Base-by-base conservation (phyloP, 2,329 filamentous ascomycete genomes). In the Fusarium equiseti region DNA sequence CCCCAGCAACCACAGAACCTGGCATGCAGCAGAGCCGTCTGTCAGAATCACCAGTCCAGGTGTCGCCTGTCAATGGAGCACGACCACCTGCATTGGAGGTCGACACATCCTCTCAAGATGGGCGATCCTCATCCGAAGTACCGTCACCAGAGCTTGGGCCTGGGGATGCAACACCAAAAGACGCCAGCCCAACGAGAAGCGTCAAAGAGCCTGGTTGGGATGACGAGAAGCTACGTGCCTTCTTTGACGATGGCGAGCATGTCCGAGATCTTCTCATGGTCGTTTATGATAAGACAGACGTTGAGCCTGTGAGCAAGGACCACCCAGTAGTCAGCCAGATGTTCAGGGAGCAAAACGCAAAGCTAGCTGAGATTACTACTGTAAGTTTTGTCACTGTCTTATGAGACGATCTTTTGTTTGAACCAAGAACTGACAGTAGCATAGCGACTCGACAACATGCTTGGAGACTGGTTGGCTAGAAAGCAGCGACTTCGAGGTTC, bases 191-290 rank as follows among this genome's bases (percentile, higher is more conserved):
- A 76, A 80, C 66, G 77, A 84, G 71, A 42, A 76, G 64, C 52
- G 68, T 65, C 48, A 79, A 77, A 53, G 77, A 79, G 18, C 84
- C 85, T 27, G 88, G 90, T 0, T 99, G 96, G 96, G 95, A 94
- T 68, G 95, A 98, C 79, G 86, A 90, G 59, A 93, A 90, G 74
- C 87, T 99, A 29, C 90, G 94, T 64, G 91, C 92, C 16, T 99
- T 98, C 81, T 92, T 98, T 75, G 95, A 98, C 72, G 94, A 96
- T 73, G 90, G 93, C 66, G 90, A 91, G 35, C 94, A 97, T 69
- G 94, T 99, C 72, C 89, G 93, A 53, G 95, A 99, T 78, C 88
- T 98, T 78, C 86, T 98, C 54, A 88, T 95, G 40, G 92, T 99
- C 66, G 94, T 99, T 29, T 95, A 97, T 77, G 95, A 98, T 81